These are phyloP conservation scores for Ceratobasidium sp. DNA, from an alignment of 1,284 basidiomycete genomes.

Conservation along the genomic window DNA sequence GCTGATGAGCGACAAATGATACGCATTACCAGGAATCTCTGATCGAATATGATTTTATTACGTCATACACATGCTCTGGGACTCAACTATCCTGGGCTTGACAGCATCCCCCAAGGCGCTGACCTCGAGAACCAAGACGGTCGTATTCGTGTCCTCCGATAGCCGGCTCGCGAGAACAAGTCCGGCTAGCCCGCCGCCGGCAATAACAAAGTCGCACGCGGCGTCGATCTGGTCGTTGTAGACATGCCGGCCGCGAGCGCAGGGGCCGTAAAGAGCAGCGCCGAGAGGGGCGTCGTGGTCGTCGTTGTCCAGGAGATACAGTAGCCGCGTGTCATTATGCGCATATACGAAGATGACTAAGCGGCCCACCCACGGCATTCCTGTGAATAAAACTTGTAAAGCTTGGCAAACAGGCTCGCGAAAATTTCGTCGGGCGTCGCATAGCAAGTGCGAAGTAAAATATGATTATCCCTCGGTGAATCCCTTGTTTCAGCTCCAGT, in stretches of 20 bases:
- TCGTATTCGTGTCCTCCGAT: conserved; percentile 73
- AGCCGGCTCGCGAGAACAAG: conserved; percentile 76
- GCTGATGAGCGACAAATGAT: conserved; percentile 62
- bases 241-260: conserved; percentile 39
- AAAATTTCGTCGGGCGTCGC: too few species aligned
- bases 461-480: too few species aligned
- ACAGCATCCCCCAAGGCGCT: conserved; percentile 69
- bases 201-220: conserved; percentile 68
- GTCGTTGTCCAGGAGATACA: not conserved
- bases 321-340: too few species aligned
- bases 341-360: too few species aligned
- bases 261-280: not conserved
- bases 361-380: too few species aligned
- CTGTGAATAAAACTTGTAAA: too few species aligned
- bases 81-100: conserved; percentile 40
- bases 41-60: too few species aligned
- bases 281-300: conserved; percentile 21
- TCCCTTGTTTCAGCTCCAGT: too few species aligned
- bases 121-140: conserved; percentile 78
- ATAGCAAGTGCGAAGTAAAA: too few species aligned
- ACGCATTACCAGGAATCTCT: conserved; percentile 64
- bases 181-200: conserved; percentile 75
- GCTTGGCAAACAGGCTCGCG: too few species aligned
- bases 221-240: conserved; percentile 49
- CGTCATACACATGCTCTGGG: not conserved